Base-by-base conservation (phyloP, 805 yeast genomes). In the Kazachstania kunashirensis region DNA sequence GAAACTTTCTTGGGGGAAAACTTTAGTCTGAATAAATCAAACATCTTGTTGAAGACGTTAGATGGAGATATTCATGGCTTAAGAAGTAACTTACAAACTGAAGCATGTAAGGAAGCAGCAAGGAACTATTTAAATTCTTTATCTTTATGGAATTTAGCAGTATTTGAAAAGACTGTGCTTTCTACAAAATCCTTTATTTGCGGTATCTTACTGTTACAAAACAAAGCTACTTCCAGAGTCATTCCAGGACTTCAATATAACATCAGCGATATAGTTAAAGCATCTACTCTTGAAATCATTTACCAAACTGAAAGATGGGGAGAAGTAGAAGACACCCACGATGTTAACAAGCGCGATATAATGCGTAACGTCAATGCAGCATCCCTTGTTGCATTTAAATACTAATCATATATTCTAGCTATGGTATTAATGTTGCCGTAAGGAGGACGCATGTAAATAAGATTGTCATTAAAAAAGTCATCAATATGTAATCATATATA, bases 261-360 rank as follows among this genome's bases (percentile, higher is more conserved):
- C 2, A 61, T 83, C 13, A 86, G 80, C 37, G 83, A 84, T 43
- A 69, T 89, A 27, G 80, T 88, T 2, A 75, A 75, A 49, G 72
- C 81, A 40, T 86, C 86, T 8, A 78, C 81, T 39, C 66, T 92
- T 49, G 99, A 92, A 54, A 78, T 79, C 11, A 76, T 79, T 24
- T 74, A 73, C 60, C 99, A 92, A 62, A 83, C 94, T 24, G 77
- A 75, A 16, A 72, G 78, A 52, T 92, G 98, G 98, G 98, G 98
- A 23, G 96, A 89, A 60, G 97, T 89, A 17, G 97, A 92, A 62
- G 98, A 92, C 53, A 85, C 97, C 2, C 98, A 92, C 55, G 98
- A 92, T 57, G 96, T 92, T n/a, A 94, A 84, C 51, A 79, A 81
- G 58, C 94, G 79, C 27, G 96, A 92, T 49, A 70, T 94, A 49